These are phyloP conservation scores for Leishmania lainsoni DNA, from an alignment of 208 protist genomes.

Conservation along the genomic window DNA sequence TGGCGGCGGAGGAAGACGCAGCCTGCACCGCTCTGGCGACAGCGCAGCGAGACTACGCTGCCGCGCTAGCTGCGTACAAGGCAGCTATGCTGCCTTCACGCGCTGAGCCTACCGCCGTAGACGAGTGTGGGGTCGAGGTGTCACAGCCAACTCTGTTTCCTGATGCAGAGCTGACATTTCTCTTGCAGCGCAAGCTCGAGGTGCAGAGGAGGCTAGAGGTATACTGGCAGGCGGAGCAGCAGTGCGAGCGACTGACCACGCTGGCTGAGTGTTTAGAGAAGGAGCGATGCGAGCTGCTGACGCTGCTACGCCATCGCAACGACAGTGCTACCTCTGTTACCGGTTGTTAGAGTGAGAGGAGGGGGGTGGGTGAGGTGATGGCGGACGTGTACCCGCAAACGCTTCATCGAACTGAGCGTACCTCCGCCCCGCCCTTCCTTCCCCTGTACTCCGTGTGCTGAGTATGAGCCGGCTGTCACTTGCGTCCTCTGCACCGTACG, in stretches of 20 bases:
- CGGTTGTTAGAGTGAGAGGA: background rate
- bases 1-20: constrained; percentile 31
- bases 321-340: background rate
- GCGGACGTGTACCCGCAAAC: background rate
- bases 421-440: background rate
- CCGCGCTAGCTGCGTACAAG: constrained; percentile 23
- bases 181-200: constrained; percentile 33
- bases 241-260: constrained; percentile 48
- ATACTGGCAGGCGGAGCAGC: constrained; percentile 41
- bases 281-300: constrained; percentile 14
- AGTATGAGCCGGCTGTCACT: no score
- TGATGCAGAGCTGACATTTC: constrained; percentile 15
- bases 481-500: no score
- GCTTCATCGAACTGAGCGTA: background rate
- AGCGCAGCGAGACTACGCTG: constrained; percentile 32
- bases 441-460: no score
- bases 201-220: constrained; percentile 13
- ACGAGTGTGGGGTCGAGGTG: background rate
- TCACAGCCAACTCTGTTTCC: background rate
- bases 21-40: constrained; percentile 23
- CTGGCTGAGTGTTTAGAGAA: constrained; percentile 30
- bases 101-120: background rate
- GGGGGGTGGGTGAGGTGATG: background rate
- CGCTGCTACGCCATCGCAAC: background rate
- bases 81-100: background rate